Evolutionary conservation across 1,284 basidiomycete genomes (phyloP).

Genomic region (Papiliotrema laurentii): DNA sequence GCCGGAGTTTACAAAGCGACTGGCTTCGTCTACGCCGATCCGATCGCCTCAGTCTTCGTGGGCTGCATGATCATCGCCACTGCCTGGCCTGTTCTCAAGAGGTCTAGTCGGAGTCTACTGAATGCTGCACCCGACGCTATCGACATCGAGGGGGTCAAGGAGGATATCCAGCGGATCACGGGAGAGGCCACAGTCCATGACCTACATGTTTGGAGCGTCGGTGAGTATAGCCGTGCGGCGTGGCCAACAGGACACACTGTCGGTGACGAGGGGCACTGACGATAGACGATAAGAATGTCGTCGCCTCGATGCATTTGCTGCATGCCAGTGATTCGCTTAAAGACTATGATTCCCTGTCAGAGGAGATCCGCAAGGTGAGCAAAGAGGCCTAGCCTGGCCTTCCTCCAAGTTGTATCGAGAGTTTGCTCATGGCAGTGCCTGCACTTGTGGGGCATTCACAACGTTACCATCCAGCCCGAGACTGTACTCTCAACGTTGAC

Average conservation of each 20-base stretch:
- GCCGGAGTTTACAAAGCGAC: not conserved
- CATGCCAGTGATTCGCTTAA: not conserved
- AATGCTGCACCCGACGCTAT: not conserved
- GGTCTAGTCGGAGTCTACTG: not conserved
- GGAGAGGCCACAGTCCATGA: not conserved
- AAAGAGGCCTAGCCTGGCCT: not conserved
- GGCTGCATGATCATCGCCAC: not conserved
- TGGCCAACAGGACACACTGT: not conserved
- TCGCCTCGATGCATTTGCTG: not conserved
- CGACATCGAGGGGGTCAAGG: slow-evolving; percentile 51
- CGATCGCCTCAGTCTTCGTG: not conserved
- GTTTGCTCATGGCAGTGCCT: not conserved
- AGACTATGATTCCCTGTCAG: not conserved
- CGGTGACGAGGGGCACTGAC: too few species aligned
- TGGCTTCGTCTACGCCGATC: not conserved
- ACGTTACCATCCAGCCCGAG: not conserved
- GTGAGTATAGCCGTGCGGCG: too few species aligned
- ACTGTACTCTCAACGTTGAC: too few species aligned
- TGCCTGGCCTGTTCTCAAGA: not conserved
- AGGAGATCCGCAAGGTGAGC: not conserved
- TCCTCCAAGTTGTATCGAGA: not conserved
- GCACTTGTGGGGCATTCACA: not conserved
- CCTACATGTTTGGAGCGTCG: not conserved
- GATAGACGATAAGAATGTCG: not conserved
- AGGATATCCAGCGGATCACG: slow-evolving; percentile 58